Base-by-base conservation (phyloP, 2,329 filamentous ascomycete genomes). In the Huntiella savannae region DNA sequence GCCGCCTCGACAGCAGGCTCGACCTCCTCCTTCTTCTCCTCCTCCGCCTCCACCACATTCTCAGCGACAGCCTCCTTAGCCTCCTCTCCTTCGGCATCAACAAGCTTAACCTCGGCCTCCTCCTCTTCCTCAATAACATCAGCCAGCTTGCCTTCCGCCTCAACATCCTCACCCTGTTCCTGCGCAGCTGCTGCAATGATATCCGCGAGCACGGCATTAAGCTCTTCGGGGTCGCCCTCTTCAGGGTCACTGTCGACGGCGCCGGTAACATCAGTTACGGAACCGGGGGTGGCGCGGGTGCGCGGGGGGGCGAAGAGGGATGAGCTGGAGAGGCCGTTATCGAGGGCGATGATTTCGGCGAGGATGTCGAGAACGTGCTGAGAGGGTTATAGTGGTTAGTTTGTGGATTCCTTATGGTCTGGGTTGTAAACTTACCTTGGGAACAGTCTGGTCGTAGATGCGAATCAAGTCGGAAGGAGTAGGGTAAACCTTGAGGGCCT, bases 361-460 rank as follows among this genome's bases (percentile, higher is more conserved):
- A 98, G 77, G 56, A 96, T 79, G 63, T 98, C 88, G 56, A 98
- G 78, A 56, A 96, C 83, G 52, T 87, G 78, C 82, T 91, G 53
- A 33, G 13, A 28, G 10, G 16, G n/a, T 12, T 28, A 5, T 8
- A 33, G 11, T 12, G 22, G 38, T 38, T 22, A 33, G 32, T 17
- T n/a, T 17, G 35, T 12, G 17, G 16, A 34, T 33, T 15, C 10
- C 6, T 13, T 10, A 16, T 16, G 6, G 22, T 12, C 11, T 42
- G 3, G 16, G 22, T 36, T 39, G 15, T 8, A 12, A 15, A 42
- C 57, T 51, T 56, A 85, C 87, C 82, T 95, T 95, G 56, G 88
- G 81, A 40, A 96, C 87, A 32, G 91, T 96, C 75, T 93, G 94
- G 64, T 98, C 91, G 65, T 98, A 98, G 63, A 98, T 94, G 57